phyloP scores from a whole-genome alignment of 139 green algal genomes.

The Chlamydomonas sp. region DNA sequence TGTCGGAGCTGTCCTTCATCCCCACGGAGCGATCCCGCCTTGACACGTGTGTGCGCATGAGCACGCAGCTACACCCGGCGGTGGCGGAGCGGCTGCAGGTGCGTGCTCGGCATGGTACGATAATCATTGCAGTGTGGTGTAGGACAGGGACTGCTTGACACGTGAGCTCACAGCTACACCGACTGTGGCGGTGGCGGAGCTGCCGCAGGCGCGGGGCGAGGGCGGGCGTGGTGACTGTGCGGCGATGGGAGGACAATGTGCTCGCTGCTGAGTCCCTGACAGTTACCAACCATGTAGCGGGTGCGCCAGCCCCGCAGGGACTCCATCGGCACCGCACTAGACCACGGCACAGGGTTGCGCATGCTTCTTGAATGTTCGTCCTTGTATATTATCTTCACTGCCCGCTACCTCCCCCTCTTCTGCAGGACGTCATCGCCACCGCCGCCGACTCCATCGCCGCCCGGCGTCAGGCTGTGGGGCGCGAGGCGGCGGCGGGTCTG shows the following conservation, averaged over 20 bases:
- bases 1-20: constrained; percentile 52
- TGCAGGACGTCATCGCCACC: constrained; percentile 40
- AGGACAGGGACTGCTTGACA: neutral
- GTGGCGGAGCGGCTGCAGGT: constrained; percentile 51
- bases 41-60: constrained; percentile 43
- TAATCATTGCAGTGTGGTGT: neutral
- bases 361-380: neutral
- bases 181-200: neutral
- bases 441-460: constrained; percentile 42
- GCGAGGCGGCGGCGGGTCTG: neutral
- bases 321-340: neutral
- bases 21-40: constrained; percentile 48
- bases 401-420: neutral
- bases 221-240: neutral
- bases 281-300: neutral
- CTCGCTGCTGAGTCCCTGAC: neutral
- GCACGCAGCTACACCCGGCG: constrained; percentile 45
- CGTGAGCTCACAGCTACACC: constrained; percentile 41
- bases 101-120: neutral
- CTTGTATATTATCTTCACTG: neutral
- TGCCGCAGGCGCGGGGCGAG: neutral
- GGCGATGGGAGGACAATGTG: neutral
- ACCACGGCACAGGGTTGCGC: neutral
- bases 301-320: neutral
- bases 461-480: constrained; percentile 13